Evolutionary conservation across 1,284 basidiomycete species (phyloP), one percentile per base, ranked within the genome.

Genomic region (Tylopilus orsonianus): DNA sequence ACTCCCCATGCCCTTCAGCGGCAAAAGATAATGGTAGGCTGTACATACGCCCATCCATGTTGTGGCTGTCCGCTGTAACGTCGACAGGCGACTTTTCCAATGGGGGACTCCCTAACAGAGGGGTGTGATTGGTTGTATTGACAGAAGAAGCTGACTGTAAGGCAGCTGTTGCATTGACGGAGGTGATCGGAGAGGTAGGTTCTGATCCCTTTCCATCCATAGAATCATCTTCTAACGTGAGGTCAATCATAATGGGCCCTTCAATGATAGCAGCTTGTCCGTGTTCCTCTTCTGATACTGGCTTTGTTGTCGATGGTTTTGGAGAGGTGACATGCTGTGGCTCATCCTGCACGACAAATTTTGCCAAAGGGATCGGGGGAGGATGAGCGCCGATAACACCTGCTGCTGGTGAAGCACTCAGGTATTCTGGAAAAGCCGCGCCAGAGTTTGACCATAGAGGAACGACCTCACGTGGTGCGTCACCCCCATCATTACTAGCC

Each of bases 171-270:
- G 50, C 33, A 13, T 35, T 24, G 33, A 47, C 8, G 12, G 32
- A 42, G 3, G 44, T 41, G 14, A 52, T 52, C 18, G 27, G 49
- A 37, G 50, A 52, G 26, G 45, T 44, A 44, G 44, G 26, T 47
- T 45, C 46, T n/a, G 44, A 50, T 40, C 37, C 41, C 9, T 46
- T 49, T 46, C 34, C 52, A 18, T 50, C 38, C 26, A 49, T 46
- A 46, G 60, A 61, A 35, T 48, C 60, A 43, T 64, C 53, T 0
- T 62, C 62, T 32, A 53, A 27, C 20, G 62, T 67, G 39, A 64
- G 57, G 39, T 67, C 62, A 20, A 67, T 66, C 49, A 50, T 58
- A 47, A 62, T 57, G 54, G 61, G 57, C 24, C 37, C 54, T 16
- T 53, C 41, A n/a, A 39, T 40, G 22, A 32, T 36, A 40, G 29